A percentile compares a stretch with the other conserved stretches of the same genome.
These are phyloP conservation scores for Auricularia sp. DNA, from an alignment of 768 basidiomycete genomes.

Conservation along the genomic window DNA sequence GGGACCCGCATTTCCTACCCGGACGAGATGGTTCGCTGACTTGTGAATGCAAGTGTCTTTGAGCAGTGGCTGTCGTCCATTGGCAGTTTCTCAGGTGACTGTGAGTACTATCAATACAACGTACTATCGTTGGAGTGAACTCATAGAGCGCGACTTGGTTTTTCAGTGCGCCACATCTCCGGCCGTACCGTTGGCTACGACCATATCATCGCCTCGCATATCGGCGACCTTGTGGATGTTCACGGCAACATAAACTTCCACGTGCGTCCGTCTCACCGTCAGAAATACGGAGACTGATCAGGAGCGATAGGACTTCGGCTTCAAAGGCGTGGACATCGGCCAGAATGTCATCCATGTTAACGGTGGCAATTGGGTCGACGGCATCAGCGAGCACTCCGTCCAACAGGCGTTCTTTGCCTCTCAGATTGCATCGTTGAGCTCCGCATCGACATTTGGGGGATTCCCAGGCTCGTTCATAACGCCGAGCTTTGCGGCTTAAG, in stretches of 20 bases:
- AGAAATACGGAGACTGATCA: background rate
- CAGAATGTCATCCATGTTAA: background rate
- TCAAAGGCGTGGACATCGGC: background rate
- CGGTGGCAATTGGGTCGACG: background rate
- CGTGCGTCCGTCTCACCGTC: background rate
- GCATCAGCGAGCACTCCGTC: background rate
- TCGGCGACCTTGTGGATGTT: conserved; percentile 3
- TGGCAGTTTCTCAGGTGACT: conserved; percentile 2
- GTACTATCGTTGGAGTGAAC: no score
- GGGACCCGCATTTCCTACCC: background rate
- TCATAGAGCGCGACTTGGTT: no score
- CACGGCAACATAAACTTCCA: conserved; percentile 1
- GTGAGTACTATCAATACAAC: background rate
- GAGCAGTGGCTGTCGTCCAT: conserved; percentile 6
- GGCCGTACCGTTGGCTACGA: conserved; percentile 6
- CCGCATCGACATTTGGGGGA: background rate
- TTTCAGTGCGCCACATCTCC: background rate
- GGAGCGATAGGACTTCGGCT: background rate
- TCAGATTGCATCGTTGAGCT: background rate
- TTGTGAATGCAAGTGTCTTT: conserved; percentile 1
- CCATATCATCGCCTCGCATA: conserved; percentile 4
- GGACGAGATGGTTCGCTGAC: background rate
- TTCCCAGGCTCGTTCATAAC: no score
- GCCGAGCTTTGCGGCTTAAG: no score
- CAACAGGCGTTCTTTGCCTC: background rate